Evolutionary conservation across 1,284 basidiomycete species (phyloP).

Genomic region (Xanthoconium separans): DNA sequence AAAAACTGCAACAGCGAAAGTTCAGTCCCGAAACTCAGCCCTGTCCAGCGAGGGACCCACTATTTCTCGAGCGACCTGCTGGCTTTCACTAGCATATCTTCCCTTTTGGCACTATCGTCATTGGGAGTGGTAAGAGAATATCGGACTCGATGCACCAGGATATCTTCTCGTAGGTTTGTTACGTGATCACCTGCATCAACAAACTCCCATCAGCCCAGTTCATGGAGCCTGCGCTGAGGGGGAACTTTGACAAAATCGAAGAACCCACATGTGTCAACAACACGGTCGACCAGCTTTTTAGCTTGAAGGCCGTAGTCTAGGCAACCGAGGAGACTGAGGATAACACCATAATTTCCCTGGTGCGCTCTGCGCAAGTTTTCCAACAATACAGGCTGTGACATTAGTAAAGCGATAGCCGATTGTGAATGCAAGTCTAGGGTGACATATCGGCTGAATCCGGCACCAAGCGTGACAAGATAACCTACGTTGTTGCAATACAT

Average conservation of each 20-base stretch:
- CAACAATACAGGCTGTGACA: conserved; percentile 75
- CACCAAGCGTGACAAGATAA: background rate
- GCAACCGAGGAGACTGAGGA: conserved; percentile 87
- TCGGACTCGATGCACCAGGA: conserved; percentile 78
- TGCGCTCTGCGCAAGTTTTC: conserved; percentile 86
- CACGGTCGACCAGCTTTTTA: conserved; percentile 84
- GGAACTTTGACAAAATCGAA: background rate
- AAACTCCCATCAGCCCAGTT: conserved; percentile 12
- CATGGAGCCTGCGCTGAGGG: background rate
- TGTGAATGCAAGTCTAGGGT: conserved; percentile 61
- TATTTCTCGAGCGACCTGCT: conserved; percentile 79
- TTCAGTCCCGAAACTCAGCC: conserved; percentile 5
- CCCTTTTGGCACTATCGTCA: conserved; percentile 55
- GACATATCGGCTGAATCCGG: conserved; percentile 5
- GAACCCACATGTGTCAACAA: conserved; percentile 83
- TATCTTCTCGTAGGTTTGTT: conserved; percentile 86
- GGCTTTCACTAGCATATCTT: conserved; percentile 59
- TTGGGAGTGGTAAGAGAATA: conserved; percentile 82
- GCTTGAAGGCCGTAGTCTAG: conserved; percentile 80
- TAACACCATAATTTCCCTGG: conserved; percentile 87
- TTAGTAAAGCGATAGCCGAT: conserved; percentile 81
- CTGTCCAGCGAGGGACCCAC: conserved; percentile 39
- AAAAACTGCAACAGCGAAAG: conserved; percentile 61
- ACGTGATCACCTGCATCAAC: conserved; percentile 71
- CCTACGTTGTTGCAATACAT: conserved; percentile 77